Conservation (phyloP, 345 rosid species). For the Rhodamnia rubescens region DNA sequence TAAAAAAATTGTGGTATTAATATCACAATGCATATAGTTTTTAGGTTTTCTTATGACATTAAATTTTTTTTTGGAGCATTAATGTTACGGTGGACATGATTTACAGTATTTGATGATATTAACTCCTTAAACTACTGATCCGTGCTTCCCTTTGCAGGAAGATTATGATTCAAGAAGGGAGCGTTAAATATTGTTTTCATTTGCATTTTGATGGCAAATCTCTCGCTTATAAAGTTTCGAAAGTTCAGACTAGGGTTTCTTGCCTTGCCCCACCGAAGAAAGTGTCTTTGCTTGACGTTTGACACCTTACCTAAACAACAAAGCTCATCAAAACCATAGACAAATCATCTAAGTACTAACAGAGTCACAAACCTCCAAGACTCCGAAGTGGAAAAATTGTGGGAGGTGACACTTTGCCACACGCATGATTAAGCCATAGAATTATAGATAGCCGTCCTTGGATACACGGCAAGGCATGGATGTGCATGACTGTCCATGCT, state of each 20-base stretch:
- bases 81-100: too few relatives aligned
- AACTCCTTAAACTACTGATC: neutral
- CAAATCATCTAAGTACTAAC: neutral
- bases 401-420: neutral
- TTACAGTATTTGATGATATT: neutral
- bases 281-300: neutral
- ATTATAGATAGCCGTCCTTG: neutral
- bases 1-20: neutral
- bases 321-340: neutral
- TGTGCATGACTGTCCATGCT: neutral
- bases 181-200: neutral
- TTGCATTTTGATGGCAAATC: neutral
- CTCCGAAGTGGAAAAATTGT: neutral
- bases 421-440: neutral
- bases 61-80: too few relatives aligned
- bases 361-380: neutral
- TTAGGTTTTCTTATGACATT: too few relatives aligned
- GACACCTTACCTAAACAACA: neutral
- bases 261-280: neutral
- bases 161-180: neutral
- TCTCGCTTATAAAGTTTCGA: fast-evolving
- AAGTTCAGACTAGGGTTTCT: neutral
- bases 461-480: neutral
- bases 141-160: neutral
- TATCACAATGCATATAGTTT: neutral